Base-by-base conservation (phyloP, 306 rosid genomes). In the Fragaria iinumae region DNA sequence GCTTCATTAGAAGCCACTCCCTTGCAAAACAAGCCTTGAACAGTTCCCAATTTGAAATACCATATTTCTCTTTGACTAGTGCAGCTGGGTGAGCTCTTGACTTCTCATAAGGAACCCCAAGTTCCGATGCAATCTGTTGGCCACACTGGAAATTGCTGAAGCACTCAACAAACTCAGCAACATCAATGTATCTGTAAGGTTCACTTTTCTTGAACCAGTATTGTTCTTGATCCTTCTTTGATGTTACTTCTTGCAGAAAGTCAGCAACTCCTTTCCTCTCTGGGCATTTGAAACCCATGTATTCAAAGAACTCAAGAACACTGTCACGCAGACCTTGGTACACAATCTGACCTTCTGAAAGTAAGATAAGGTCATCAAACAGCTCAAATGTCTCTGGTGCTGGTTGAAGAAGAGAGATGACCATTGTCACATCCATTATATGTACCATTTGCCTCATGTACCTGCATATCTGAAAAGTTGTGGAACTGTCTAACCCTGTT, bases 391-490 rank as follows among this genome's bases (percentile, higher is more conserved):
- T 86, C 80, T 91, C 97, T 3, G 79, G 89, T 23, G 85, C 69
- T 17, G 84, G 93, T 38, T 87, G 89, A 8, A 88, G 79, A 25
- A 85, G 97, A 66, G 97, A 88, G 82, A 93, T 73, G 49, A 83
- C 81, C 92, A 88, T 89, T 27, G 98, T 88, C 32, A 86, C 85
- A 67, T 93, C 97, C 84, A 87, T 82, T 53, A 90, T 87, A 76
- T 93, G 98, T 81, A 91, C 98, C 96, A 93, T 82, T 69, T 93
- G 98, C 68, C 85, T 86, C 92, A 93, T 82, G 86, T 82, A 91
- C 75, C 80, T 91, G 88, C 89, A 82, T 38, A 91, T 93, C 71
- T 93, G 97, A 65, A 90, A 93, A 3, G 98, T 91, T 52, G 98
- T 90, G 47, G 98, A 90, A 77, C 98, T 93, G 76, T 93, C 98